Percentiles rank a stretch among this genome's conserved stretches.
Evolutionary conservation across 768 basidiomycete species (phyloP).

Genomic region (Heimioporus sp.): DNA sequence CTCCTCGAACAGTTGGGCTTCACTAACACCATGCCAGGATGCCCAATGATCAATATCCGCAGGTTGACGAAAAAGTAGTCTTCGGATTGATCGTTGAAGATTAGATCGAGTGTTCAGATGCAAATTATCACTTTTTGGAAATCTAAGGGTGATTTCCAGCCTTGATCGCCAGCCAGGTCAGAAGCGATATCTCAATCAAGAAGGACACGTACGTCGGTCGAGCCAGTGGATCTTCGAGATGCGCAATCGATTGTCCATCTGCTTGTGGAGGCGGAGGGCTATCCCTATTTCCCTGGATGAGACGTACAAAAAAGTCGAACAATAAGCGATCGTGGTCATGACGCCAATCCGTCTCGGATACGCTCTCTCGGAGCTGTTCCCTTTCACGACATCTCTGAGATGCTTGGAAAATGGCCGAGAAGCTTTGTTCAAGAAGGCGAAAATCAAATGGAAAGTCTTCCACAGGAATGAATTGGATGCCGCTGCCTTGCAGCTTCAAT

Average conservation of each 20-base stretch:
- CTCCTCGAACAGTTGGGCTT: too few relatives aligned
- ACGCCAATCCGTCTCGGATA: slow-evolving; percentile 2
- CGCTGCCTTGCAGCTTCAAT: background rate
- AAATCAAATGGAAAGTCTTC: slow-evolving; percentile 4
- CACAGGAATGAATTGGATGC: background rate
- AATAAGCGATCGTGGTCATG: slow-evolving; percentile 10
- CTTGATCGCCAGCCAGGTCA: background rate
- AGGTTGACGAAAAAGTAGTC: too few relatives aligned
- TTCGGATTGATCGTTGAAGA: too few relatives aligned
- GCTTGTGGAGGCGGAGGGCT: too few relatives aligned
- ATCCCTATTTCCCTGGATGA: background rate
- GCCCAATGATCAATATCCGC: too few relatives aligned
- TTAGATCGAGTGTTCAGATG: background rate
- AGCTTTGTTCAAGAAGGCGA: slow-evolving; percentile 4
- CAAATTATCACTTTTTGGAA: background rate
- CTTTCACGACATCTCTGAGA: slow-evolving; percentile 9
- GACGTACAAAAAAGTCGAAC: slow-evolving; percentile 10
- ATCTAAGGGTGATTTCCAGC: background rate
- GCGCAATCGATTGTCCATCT: background rate
- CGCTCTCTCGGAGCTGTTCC: background rate
- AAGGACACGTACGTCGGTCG: slow-evolving; percentile 4
- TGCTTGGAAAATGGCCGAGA: slow-evolving; percentile 10
- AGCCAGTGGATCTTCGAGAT: slow-evolving; percentile 1
- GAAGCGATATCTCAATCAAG: background rate
- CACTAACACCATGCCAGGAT: too few relatives aligned